Conservation (phyloP, 495 filamentous ascomycete species). For the Penicillium silybi region DNA sequence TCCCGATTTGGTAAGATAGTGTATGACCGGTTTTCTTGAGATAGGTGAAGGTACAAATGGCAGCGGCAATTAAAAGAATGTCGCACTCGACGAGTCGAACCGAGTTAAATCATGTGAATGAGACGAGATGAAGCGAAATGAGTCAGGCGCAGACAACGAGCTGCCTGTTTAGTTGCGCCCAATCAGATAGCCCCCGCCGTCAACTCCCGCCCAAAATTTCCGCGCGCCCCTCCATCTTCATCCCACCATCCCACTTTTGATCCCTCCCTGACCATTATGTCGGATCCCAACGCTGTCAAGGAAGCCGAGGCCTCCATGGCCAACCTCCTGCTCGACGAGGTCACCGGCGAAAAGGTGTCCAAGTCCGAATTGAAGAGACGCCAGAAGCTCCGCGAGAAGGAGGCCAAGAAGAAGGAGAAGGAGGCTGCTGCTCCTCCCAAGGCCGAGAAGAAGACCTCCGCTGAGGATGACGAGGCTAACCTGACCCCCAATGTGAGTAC, state of each 20-base stretch:
- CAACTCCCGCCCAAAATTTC: constrained; percentile 40
- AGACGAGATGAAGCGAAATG: no score
- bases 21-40: neutral
- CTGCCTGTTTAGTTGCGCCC: constrained; percentile 14
- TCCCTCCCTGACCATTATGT: constrained; percentile 32
- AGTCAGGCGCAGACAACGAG: neutral
- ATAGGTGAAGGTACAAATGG: neutral
- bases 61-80: neutral
- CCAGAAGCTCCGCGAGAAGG: constrained; percentile 83
- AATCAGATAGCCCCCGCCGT: constrained; percentile 30
- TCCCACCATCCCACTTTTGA: constrained; percentile 24
- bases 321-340: constrained; percentile 78
- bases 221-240: constrained; percentile 23
- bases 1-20: constrained; percentile 5
- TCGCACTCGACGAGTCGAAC: neutral
- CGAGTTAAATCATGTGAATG: no score
- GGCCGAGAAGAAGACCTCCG: constrained; percentile 63
- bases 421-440: constrained; percentile 69
- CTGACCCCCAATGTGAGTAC: constrained; percentile 81
- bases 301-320: constrained; percentile 62
- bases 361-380: constrained; percentile 94
- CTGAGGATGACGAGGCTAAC: constrained; percentile 66
- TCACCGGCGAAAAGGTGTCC: constrained; percentile 78
- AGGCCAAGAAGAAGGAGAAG: constrained; percentile 83
- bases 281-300: constrained; percentile 43